Evolutionary conservation across 495 filamentous ascomycete species (phyloP), one percentile per base, ranked within the genome.

Genomic region (Lophiotrema nucula): DNA sequence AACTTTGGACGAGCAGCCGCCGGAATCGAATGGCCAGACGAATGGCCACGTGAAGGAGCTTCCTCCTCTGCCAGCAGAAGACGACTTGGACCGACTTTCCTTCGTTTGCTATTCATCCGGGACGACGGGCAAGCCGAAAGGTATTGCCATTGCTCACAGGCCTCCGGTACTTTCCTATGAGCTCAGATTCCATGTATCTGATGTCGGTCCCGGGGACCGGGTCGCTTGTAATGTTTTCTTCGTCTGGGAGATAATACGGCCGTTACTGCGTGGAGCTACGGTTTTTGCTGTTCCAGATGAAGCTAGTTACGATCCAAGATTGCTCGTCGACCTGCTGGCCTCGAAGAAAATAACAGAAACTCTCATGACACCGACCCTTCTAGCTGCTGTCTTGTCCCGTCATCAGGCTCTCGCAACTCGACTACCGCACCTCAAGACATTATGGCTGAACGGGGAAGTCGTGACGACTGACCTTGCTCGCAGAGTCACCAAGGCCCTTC

Each of bases 211-310:
- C 0, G 82, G 83, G 2, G 85, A 87, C 56, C 80, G 85, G 1
- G 83, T 87, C 11, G 85, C 85, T 18, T 88, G 84, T 64, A 88
- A 88, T 77, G 85, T 87, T 19, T 88, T 86, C 64, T 88, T 88
- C 66, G 72, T 88, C 47, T 88, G 85, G 85, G 85, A 88, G 57
- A 86, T 87, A n/a, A 53, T 88, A 24, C 80, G 85, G 11, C 85
- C 85, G 11, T 72, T 88, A n/a, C 58, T 88, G 43, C 77, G 85
- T 21, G 85, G 85, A 64, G 85, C 83, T 2, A 86, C 85, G 1
- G 83, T 85, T 3, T 77, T 88, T 4, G 73, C 77, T 0, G 83
- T 88, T 12, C 83, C 84, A 0, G 85, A 88, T 46, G 82, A 87
- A 62, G 79, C 74, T 6, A 87, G 84, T 62, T 88, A 87, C 58